phyloP scores from a whole-genome alignment of 441 rosid species.

The Populus hybrid region DNA sequence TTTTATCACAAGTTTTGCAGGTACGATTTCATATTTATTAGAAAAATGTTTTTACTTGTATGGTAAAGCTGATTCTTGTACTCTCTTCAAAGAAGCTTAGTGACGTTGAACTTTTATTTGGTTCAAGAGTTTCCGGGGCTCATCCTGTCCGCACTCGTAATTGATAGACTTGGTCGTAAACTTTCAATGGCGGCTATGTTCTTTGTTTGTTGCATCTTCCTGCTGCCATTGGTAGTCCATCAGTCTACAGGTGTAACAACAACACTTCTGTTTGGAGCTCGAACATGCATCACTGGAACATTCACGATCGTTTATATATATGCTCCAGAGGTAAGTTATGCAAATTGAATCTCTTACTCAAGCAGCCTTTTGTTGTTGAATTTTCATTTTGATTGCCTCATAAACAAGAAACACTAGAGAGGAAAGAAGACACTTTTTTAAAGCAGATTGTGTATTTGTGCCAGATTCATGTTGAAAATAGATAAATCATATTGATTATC shows the following conservation, averaged over 20 bases:
- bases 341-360: background rate
- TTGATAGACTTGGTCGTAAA: constrained; percentile 83
- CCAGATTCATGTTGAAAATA: too few species aligned
- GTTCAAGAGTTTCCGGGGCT: constrained; percentile 77
- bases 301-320: constrained; percentile 72
- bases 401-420: background rate
- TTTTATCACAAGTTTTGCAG: constrained; percentile 83
- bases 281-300: constrained; percentile 78
- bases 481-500: too few species aligned
- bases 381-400: background rate
- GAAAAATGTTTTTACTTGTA: background rate
- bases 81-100: background rate
- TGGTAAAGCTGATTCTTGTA: background rate
- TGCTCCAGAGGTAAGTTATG: constrained; percentile 76
- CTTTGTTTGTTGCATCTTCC: constrained; percentile 59
- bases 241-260: constrained; percentile 60
- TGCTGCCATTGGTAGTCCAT: constrained; percentile 69
- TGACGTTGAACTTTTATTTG: constrained; percentile 21
- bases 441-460: too few species aligned
- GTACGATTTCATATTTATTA: constrained; percentile 30
- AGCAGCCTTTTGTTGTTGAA: background rate
- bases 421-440: too few species aligned
- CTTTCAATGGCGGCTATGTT: constrained; percentile 70
- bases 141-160: constrained; percentile 58
- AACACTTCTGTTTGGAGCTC: constrained; percentile 67